Percentiles rank a stretch among this genome's conserved stretches.
These are phyloP conservation scores for Wickerhamiella azyma DNA, from an alignment of 805 yeast genomes.

Conservation along the genomic window DNA sequence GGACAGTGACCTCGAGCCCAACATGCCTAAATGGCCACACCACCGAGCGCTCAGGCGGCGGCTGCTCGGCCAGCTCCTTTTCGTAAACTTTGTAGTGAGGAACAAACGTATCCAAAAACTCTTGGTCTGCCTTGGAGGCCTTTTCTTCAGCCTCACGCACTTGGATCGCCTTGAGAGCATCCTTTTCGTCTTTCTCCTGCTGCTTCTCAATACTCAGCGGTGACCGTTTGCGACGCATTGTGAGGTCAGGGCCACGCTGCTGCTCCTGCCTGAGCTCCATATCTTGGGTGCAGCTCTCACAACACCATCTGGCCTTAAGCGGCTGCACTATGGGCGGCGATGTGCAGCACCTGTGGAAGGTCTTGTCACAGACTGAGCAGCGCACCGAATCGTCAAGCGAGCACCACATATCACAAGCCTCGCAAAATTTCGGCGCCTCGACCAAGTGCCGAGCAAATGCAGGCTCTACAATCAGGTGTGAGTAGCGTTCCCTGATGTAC, in stretches of 20 bases:
- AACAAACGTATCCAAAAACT: not conserved
- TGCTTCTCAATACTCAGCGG: slow-evolving; percentile 1
- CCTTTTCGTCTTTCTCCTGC: slow-evolving; percentile 2
- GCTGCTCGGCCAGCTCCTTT: not conserved
- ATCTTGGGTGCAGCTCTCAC: not conserved
- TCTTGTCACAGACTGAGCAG: slow-evolving; percentile 63
- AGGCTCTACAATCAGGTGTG: slow-evolving; percentile 60
- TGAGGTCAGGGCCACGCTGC: not conserved
- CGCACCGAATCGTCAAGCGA: slow-evolving; percentile 53
- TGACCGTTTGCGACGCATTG: slow-evolving; percentile 4
- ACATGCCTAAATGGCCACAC: slow-evolving; percentile 67
- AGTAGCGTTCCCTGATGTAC: slow-evolving; percentile 54
- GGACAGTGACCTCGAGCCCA: slow-evolving; percentile 59
- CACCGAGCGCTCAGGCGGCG: not conserved
- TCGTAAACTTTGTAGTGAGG: not conserved
- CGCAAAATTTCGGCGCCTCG: slow-evolving; percentile 55
- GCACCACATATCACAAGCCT: slow-evolving; percentile 77
- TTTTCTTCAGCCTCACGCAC: slow-evolving; percentile 13
- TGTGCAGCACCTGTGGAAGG: slow-evolving; percentile 70
- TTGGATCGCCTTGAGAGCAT: not conserved
- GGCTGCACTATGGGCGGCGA: slow-evolving; percentile 84
- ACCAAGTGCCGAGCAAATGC: slow-evolving; percentile 51
- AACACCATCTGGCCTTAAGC: slow-evolving; percentile 30
- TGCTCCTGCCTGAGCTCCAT: slow-evolving; percentile 1
- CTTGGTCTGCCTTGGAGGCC: slow-evolving; percentile 12